Evolutionary conservation across 768 basidiomycete genomes (phyloP).

Genomic region (Agaricus bisporus): DNA sequence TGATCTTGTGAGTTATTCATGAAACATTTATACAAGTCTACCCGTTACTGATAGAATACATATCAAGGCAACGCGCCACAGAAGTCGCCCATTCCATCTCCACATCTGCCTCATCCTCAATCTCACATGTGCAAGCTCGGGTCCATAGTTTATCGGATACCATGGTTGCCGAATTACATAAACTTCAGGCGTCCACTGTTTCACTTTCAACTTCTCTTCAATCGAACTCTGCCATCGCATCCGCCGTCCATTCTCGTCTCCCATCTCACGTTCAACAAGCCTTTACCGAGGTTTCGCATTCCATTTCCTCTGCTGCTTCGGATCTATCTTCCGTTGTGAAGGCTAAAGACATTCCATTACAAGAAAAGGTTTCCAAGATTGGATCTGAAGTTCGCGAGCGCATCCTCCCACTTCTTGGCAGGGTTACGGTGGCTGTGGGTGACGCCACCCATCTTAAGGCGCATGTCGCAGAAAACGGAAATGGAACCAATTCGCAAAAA

Average conservation of each 20-base stretch:
- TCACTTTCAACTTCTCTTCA: conserved; percentile 40
- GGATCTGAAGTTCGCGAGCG: conserved; percentile 52
- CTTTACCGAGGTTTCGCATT: conserved; percentile 43
- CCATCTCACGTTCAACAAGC: conserved; percentile 56
- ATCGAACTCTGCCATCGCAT: conserved; percentile 22
- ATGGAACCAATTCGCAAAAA: background rate
- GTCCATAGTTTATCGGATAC: conserved; percentile 57
- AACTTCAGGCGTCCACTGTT: conserved; percentile 54
- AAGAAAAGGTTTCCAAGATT: conserved; percentile 57
- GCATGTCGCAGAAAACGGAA: background rate
- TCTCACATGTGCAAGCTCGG: conserved; percentile 47
- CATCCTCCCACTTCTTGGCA: conserved; percentile 57
- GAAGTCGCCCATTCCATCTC: conserved; percentile 63
- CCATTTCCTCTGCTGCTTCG: conserved; percentile 38
- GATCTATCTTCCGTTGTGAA: conserved; percentile 51
- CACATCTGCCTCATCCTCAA: conserved; percentile 50
- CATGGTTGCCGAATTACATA: conserved; percentile 63
- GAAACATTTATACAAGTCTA: background rate
- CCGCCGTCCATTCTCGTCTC: conserved; percentile 31
- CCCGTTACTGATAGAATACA: conserved; percentile 9
- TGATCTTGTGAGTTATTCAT: conserved; percentile 45
- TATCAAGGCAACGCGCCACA: conserved; percentile 57
- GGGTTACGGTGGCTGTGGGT: conserved; percentile 34
- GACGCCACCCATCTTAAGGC: conserved; percentile 23
- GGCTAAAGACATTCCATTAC: conserved; percentile 47